These are phyloP conservation scores for Tolypocladium ovalisporum DNA, from an alignment of 2,329 filamentous ascomycete species.

Conservation along the genomic window DNA sequence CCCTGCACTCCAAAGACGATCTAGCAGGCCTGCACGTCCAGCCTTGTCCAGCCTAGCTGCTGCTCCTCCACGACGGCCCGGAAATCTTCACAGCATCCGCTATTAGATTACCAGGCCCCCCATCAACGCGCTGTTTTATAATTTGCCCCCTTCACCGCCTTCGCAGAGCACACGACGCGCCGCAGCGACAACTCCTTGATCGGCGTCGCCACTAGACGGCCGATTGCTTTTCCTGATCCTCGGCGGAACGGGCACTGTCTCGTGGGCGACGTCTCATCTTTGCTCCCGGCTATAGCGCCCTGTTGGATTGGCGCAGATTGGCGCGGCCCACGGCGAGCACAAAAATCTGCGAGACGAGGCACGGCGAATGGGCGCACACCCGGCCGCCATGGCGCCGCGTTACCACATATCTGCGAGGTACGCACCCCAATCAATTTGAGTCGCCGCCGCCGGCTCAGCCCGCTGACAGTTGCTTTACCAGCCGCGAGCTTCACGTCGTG, in stretches of 20 bases:
- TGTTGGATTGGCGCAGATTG: not conserved
- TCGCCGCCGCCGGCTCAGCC: not conserved
- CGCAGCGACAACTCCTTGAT: not conserved
- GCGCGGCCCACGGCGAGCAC: not conserved
- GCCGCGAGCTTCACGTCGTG: conserved; percentile 73
- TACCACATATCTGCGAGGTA: conserved; percentile 7
- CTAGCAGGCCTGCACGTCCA: conserved; percentile 3
- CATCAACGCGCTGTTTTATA: not conserved
- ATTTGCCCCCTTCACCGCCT: not conserved
- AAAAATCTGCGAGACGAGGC: not conserved
- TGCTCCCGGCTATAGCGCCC: not conserved
- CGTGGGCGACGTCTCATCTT: not conserved
- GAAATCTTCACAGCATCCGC: not conserved
- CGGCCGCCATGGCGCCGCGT: conserved; percentile 6
- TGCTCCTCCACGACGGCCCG: not conserved
- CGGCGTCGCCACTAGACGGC: not conserved
- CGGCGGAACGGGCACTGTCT: not conserved
- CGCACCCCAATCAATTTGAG: not conserved
- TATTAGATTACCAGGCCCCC: not conserved
- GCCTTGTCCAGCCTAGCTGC: conserved; percentile 2
- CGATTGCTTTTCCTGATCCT: not conserved
- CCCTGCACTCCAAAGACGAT: not conserved
- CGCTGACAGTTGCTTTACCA: conserved; percentile 17
- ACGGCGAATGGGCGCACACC: not conserved
- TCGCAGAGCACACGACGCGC: not conserved